Evolutionary conservation across 768 basidiomycete genomes (phyloP), one percentile per base, ranked within the genome.

Genomic region (Collybiopsis confluens): DNA sequence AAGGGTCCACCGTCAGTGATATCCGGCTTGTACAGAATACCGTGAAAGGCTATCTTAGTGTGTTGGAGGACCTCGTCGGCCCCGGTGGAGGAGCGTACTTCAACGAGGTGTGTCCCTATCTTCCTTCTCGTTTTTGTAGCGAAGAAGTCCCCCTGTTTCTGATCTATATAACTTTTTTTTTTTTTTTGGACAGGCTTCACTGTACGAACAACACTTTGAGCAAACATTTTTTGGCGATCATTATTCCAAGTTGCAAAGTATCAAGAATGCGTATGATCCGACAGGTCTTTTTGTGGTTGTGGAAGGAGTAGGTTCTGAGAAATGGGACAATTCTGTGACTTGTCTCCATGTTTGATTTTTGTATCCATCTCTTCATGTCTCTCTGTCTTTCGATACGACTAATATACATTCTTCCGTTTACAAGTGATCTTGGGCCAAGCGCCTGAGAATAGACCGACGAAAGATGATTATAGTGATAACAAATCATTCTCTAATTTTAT

Each of bases 281-380:
- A 52, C 63, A 10, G 67, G 60, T 23, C 51, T 81, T 10, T 82
- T 81, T 59, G 61, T 80, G 4, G 75, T 80, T 16, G 54, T 62
- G 0, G 62, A 67, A 20, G 81, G 79, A 1, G 76, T 82, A 1
- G 79, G 77, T 0, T 76, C 76, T 2, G 77, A 81, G 18, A 69
- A 76, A 1, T 81, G 78, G 78, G 76, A 78, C 57, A 52, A 64
- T 57, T 72, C n/a, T 74, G 77, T 1, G 76, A 76, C 7, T 66
- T 65, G 26, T 43, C 24, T 33, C 6, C 5, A 33, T 6, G 30
- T 13, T 33, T 33, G 30, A 33, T 33, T 13, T 33, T 33, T 33
- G 5, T n/a, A n/a, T n/a, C n/a, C n/a, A n/a, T n/a, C n/a, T n/a
- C n/a, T n/a, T n/a, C n/a, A n/a, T n/a, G n/a, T n/a, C n/a, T n/a